A percentile compares a stretch with the other conserved stretches of the same genome.
Conservation (phyloP, 768 basidiomycete genomes). For the Amanita phalloides region DNA sequence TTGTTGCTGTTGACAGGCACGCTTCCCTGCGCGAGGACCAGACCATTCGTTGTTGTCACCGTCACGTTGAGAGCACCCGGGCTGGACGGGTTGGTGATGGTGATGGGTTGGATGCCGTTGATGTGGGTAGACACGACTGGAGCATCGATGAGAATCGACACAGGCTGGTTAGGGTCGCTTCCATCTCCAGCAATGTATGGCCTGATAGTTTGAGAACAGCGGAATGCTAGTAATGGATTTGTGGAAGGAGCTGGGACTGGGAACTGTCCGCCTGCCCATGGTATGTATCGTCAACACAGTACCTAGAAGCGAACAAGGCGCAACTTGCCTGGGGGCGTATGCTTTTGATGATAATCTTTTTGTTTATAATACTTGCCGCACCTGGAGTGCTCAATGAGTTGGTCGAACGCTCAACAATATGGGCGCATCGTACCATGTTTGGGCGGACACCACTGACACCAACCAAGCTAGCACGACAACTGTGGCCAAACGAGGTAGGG, state of each 20-base stretch:
- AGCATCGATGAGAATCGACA: constrained; percentile 41
- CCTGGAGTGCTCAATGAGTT: constrained; percentile 14
- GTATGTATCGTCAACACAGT: background rate
- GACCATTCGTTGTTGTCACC: constrained; percentile 35
- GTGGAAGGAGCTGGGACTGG: constrained; percentile 24
- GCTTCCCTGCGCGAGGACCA: constrained; percentile 25
- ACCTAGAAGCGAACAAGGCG: background rate
- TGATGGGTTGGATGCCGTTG: constrained; percentile 33
- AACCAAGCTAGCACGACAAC: background rate
- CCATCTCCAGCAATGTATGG: constrained; percentile 51
- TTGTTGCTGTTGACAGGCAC: constrained; percentile 45
- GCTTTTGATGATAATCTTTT: constrained; percentile 15
- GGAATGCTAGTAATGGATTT: constrained; percentile 40
- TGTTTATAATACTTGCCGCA: constrained; percentile 48
- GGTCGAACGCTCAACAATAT: background rate
- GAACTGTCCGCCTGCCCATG: constrained; percentile 31
- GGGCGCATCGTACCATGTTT: constrained; percentile 1
- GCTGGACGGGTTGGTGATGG: constrained; percentile 14
- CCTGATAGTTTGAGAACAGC: constrained; percentile 46
- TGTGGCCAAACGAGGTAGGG: no score
- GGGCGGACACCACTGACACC: background rate
- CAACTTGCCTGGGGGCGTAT: constrained; percentile 30
- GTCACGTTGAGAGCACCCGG: constrained; percentile 27
- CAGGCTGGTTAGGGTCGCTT: constrained; percentile 18
- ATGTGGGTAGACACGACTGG: constrained; percentile 37